Base-by-base conservation (phyloP, 805 yeast species). In the Starmerella riodocensis region DNA sequence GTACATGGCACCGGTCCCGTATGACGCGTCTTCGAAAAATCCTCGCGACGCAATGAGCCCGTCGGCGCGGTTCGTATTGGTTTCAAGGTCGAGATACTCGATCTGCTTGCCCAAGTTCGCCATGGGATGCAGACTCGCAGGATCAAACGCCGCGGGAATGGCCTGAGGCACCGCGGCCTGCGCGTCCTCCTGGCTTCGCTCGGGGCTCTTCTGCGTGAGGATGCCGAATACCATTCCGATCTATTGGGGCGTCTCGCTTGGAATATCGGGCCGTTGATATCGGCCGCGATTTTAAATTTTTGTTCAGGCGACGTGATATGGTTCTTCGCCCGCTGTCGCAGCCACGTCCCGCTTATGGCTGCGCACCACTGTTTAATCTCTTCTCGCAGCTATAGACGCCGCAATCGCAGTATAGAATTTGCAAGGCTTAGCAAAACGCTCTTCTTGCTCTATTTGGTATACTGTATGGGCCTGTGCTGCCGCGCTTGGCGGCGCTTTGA, bases 21-120 rank as follows among this genome's bases (percentile, higher is more conserved):
- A 91, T 71, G 96, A 85, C 49, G 91, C 70, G 64, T 91, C 97
- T 60, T 91, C 98, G 13, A 85, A 73, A 93, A 95, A 91, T 52
- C 93, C 94, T 65, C 96, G 77, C n/a, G 93, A 80, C 21, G 98
- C 95, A 47, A 91, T 71, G 43, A 88, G 59, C 42, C 95, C 93
- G 56, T 82, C 84, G 1, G 93, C 74, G 30, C 37, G 40, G 24
- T 36, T 29, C 24, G 49, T 38, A 41, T 51, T 51, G 9, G 53
- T 50, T 53, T 88, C 96, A 46, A 91, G 67, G 52, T 88, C 94
- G 50, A 91, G 64, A 58, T 76, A 88, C 60, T 91, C 96, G 37
- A 91, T 73, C 40, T 85, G 93, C 54, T 77, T 76, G 51, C 83
- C 94, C 47, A 86, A 68, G 13, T 94, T 94, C 1, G 96, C 95